A percentile compares a stretch with the other conserved stretches of the same genome.
Conservation (phyloP, 352 stramenopile species). For the Phytopythium sindhum region DNA sequence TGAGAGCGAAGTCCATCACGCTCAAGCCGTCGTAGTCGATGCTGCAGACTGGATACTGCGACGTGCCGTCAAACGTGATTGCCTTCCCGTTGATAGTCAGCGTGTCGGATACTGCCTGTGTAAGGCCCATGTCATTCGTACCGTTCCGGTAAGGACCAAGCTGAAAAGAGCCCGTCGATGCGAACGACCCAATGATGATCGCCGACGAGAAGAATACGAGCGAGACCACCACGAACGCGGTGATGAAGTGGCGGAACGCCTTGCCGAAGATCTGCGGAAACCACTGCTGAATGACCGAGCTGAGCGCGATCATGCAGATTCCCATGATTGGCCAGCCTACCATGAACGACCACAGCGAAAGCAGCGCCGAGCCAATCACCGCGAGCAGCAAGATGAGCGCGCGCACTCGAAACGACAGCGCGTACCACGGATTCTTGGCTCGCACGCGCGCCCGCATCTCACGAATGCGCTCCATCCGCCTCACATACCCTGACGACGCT, state of each 20-base stretch:
- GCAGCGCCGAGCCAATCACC: conserved; percentile 47
- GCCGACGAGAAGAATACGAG: conserved; percentile 82
- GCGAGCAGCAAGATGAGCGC: conserved; percentile 48
- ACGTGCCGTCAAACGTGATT: conserved; percentile 46
- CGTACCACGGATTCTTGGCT: conserved; percentile 53
- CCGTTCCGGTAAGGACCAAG: conserved; percentile 45
- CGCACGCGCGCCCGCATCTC: conserved; percentile 30
- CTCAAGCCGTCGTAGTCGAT: conserved; percentile 54
- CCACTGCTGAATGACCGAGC: conserved; percentile 58
- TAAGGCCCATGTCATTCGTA: conserved; percentile 25
- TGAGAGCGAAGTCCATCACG: conserved; percentile 75
- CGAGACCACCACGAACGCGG: conserved; percentile 66
- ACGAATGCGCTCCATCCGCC: conserved; percentile 34
- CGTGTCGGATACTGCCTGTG: conserved; percentile 23
- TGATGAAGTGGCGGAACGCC: conserved; percentile 75
- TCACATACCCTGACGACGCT: conserved; percentile 16
- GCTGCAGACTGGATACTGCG: conserved; percentile 68
- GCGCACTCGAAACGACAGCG: conserved; percentile 39
- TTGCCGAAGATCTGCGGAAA: conserved; percentile 78
- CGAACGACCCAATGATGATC: conserved; percentile 71
- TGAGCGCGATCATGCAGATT: conserved; percentile 58
- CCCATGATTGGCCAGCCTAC: conserved; percentile 77
- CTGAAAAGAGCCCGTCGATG: conserved; percentile 54
- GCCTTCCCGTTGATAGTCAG: conserved; percentile 39
- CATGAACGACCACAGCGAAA: conserved; percentile 62